Conservation (phyloP, 2,329 filamentous ascomycete genomes). For the Cryphonectria radicalis region DNA sequence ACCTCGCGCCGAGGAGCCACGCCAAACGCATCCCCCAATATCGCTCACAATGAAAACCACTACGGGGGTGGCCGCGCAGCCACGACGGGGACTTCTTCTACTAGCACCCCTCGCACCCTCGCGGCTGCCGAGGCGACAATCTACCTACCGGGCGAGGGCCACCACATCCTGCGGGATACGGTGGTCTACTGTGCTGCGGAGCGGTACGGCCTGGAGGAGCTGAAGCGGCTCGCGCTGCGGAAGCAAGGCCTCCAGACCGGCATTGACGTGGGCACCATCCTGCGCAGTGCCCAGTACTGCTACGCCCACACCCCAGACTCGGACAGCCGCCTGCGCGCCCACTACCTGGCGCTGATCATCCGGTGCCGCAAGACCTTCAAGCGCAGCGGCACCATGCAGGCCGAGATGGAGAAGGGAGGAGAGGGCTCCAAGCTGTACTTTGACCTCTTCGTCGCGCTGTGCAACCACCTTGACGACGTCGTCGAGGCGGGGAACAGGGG, state of each 20-base stretch:
- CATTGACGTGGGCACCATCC: constrained; percentile 88
- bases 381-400: constrained; percentile 97
- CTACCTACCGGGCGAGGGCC: constrained; percentile 73
- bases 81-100: constrained; percentile 36
- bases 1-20: constrained; percentile 41
- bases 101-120: constrained; percentile 54
- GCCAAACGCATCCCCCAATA: constrained; percentile 55
- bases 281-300: constrained; percentile 91
- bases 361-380: constrained; percentile 97
- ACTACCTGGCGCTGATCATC: constrained; percentile 97
- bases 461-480: constrained; percentile 97
- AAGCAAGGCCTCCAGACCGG: constrained; percentile 94
- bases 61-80: constrained; percentile 47
- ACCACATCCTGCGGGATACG: constrained; percentile 86
- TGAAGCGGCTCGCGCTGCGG: constrained; percentile 87
- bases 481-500: constrained; percentile 78
- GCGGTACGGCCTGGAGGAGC: constrained; percentile 86
- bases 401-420: constrained; percentile 93
- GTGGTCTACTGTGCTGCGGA: constrained; percentile 93
- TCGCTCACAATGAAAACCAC: constrained; percentile 43
- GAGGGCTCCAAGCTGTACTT: constrained; percentile 84
- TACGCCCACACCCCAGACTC: constrained; percentile 94
- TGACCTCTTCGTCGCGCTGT: constrained; percentile 97
- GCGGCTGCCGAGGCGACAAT: constrained; percentile 75
- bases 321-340: constrained; percentile 90